Percentiles rank a stretch among this genome's conserved stretches.
Evolutionary conservation across 2,329 filamentous ascomycete species (phyloP).

Genomic region (Colletotrichum tropicicola): DNA sequence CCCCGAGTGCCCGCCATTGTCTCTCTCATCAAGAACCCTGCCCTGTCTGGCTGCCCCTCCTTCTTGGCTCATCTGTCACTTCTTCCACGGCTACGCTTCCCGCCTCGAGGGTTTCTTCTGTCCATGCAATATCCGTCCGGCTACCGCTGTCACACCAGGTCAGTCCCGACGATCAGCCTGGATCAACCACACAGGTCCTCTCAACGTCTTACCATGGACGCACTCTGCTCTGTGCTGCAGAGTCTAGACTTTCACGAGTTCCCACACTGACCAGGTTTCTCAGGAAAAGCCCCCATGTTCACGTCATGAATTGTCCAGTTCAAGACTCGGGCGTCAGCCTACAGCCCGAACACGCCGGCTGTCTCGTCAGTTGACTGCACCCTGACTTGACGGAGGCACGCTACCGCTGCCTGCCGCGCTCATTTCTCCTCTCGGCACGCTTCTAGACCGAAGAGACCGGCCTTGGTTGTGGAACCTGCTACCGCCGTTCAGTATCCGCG

Average conservation of each 20-base stretch:
- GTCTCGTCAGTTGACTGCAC: not conserved
- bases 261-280: conserved; percentile 25
- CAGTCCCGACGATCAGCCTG: not conserved
- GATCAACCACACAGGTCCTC: not conserved
- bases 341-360: not conserved
- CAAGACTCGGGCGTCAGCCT: not conserved
- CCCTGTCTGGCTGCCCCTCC: not conserved
- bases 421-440: not conserved
- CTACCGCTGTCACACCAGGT: not conserved
- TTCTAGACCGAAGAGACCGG: conserved; percentile 11
- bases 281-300: conserved; percentile 6
- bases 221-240: not conserved
- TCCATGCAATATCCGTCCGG: not conserved
- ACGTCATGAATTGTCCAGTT: conserved; percentile 8
- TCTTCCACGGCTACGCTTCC: not conserved
- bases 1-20: not conserved
- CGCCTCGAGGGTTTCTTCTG: not conserved
- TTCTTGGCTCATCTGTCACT: not conserved
- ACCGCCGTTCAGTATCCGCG: conserved; percentile 1
- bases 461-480: conserved; percentile 10
- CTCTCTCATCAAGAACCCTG: not conserved
- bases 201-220: not conserved
- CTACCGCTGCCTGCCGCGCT: not conserved
- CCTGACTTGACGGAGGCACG: not conserved
- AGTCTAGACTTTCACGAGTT: conserved; percentile 18